Percentiles rank a stretch among this genome's conserved stretches.
Evolutionary conservation across 257 asterid genomes (phyloP).

Genomic region (Primulina tabacum): DNA sequence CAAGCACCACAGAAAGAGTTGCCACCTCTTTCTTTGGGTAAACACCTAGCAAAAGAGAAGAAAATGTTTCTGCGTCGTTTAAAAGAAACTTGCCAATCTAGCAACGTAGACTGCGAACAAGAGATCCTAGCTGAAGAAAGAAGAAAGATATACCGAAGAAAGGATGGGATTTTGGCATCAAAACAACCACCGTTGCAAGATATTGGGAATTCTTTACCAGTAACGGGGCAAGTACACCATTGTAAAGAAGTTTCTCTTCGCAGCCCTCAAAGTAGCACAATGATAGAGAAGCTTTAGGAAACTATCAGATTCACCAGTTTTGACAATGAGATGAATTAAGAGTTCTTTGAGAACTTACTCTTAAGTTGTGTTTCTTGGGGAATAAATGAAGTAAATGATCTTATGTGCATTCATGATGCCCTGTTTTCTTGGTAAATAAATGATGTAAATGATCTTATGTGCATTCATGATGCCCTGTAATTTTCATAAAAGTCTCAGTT

Average conservation of each 20-base stretch:
- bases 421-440: not conserved
- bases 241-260: not conserved
- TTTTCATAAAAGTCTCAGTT: not conserved
- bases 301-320: not conserved
- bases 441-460: not conserved
- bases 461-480: not conserved
- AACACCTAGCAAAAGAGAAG: constrained; percentile 75
- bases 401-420: not conserved
- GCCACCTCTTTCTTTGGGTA: constrained; percentile 55
- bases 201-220: constrained; percentile 37
- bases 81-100: constrained; percentile 30
- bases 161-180: constrained; percentile 16
- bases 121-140: constrained; percentile 30
- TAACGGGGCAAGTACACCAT: not conserved
- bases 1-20: constrained; percentile 18
- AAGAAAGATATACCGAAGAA: constrained; percentile 21
- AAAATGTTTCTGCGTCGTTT: constrained; percentile 33
- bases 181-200: constrained; percentile 46
- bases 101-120: constrained; percentile 20
- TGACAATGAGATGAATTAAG: not conserved
- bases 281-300: not conserved
- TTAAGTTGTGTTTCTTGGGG: not conserved
- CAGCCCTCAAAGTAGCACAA: not conserved
- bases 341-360: not conserved
- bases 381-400: not conserved